phyloP scores from a whole-genome alignment of 345 rosid genomes.

The Sonneratia caseolaris region DNA sequence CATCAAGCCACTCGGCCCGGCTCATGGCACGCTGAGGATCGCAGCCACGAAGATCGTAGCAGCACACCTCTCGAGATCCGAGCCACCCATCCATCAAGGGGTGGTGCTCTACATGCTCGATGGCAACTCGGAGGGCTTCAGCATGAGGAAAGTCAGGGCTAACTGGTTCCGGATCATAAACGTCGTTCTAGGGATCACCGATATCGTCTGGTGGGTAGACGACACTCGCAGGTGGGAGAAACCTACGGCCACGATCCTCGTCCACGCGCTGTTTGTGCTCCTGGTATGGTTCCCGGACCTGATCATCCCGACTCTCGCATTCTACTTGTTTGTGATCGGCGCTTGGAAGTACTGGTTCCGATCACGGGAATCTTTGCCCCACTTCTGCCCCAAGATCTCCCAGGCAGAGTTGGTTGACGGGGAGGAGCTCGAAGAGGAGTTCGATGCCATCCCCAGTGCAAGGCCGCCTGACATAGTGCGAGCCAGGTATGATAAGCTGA shows the following conservation, averaged over 20 bases:
- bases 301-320: slow-evolving; percentile 56
- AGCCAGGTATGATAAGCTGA: slow-evolving; percentile 49
- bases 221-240: slow-evolving; percentile 72
- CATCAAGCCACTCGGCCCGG: slow-evolving; percentile 49
- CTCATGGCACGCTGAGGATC: slow-evolving; percentile 44
- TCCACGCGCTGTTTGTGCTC: slow-evolving; percentile 62
- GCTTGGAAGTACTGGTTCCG: slow-evolving; percentile 70
- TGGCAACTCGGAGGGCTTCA: slow-evolving; percentile 50
- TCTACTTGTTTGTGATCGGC: slow-evolving; percentile 67
- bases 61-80: slow-evolving; percentile 58
- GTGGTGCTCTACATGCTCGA: slow-evolving; percentile 70
- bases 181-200: slow-evolving; percentile 40
- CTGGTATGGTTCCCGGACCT: slow-evolving; percentile 78
- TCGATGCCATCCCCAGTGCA: slow-evolving; percentile 47
- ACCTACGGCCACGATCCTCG: slow-evolving; percentile 61
- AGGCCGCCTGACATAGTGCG: slow-evolving; percentile 30
- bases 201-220: slow-evolving; percentile 68
- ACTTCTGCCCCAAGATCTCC: slow-evolving; percentile 66
- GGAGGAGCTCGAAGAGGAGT: slow-evolving; percentile 70
- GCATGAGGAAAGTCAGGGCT: slow-evolving; percentile 77
- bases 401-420: slow-evolving; percentile 42
- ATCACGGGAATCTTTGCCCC: slow-evolving; percentile 39
- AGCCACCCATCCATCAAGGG: slow-evolving; percentile 59
- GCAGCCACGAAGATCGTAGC: slow-evolving; percentile 46
- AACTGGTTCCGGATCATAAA: slow-evolving; percentile 72